phyloP scores from a whole-genome alignment of 257 asterid species.

The Leonotis leonurus region DNA sequence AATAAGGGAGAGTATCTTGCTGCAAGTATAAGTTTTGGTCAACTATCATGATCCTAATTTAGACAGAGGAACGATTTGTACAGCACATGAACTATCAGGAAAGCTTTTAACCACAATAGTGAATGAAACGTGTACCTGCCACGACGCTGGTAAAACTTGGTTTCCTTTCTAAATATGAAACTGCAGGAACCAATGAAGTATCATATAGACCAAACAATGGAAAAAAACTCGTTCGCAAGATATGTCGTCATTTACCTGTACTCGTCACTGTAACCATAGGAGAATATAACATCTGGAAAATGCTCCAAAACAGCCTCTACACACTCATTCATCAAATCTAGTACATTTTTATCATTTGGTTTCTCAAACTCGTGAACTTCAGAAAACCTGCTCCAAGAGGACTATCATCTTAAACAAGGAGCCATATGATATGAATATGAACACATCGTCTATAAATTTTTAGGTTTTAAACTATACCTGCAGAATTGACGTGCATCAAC shows the following conservation, averaged over 20 bases:
- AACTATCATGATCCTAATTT: conserved; percentile 18
- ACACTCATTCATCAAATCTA: conserved; percentile 74
- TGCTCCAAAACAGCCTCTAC: conserved; percentile 54
- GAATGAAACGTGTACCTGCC: conserved; percentile 42
- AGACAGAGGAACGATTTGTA: background rate
- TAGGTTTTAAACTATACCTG: conserved; percentile 30
- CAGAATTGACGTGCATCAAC: conserved; percentile 48
- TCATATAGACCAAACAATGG: background rate
- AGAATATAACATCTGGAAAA: conserved; percentile 67
- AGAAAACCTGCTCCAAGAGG: conserved; percentile 44
- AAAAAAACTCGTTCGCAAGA: background rate
- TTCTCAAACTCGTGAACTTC: conserved; percentile 68
- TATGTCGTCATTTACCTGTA: conserved; percentile 38
- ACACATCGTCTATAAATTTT: background rate
- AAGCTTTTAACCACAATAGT: background rate
- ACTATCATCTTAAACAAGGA: background rate
- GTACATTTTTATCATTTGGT: conserved; percentile 50
- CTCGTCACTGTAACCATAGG: conserved; percentile 67
- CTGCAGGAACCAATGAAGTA: conserved; percentile 28
- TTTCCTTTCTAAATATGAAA: conserved; percentile 60
- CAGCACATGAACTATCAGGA: background rate
- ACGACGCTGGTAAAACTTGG: conserved; percentile 79
- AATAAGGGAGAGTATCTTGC: conserved; percentile 74
- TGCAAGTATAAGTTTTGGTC: conserved; percentile 34
- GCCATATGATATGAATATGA: background rate